Evolutionary conservation across 352 stramenopile genomes (phyloP), one percentile per base, ranked within the genome.

Genomic region (Thalassiosira exigua): DNA sequence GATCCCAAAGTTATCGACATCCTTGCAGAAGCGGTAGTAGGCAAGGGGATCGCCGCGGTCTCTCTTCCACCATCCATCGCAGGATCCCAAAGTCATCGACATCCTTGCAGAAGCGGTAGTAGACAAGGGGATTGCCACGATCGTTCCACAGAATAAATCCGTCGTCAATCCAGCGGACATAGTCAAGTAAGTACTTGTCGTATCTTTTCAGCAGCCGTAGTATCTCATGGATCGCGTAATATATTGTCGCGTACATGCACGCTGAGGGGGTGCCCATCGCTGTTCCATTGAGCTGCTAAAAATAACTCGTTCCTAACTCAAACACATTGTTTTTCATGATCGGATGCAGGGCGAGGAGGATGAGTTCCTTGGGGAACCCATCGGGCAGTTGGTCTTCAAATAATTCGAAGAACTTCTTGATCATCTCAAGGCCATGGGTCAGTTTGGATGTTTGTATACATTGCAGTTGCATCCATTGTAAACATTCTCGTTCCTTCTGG

Each of bases 381-480:
- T 48, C 39, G n/a, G 39, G 39, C n/a, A 48, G 39, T 48, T 48
- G 11, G n/a, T 48, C 11, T n/a, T 48, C n/a, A n/a, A 48, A 48
- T 48, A 48, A n/a, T 48, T 48, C 39, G n/a, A 48, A n/a, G n/a
- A 48, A 48, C n/a, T 48, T 48, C 39, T n/a, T n/a, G n/a, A n/a
- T n/a, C n/a, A n/a, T n/a, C n/a, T n/a, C 39, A 48, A 48, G 39
- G 39, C 11, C 39, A 48, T 48, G 11, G 39, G 39, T 48, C 39
- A 17, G 39, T 48, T 11, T 48, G 11, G n/a, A 48, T 48, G 39
- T 48, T 48, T 17, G 39, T 48, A n/a, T 48, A 48, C 39, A 17
- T 48, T 48, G 39, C 39, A 48, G n/a, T n/a, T 48, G 39, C n/a
- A n/a, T 48, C 39, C 39, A 48, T 48, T 48, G 39, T 48, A 48